Conservation (phyloP, 192 early-diverging fungal genomes). For the Phycomyces blakesleeanus region DNA sequence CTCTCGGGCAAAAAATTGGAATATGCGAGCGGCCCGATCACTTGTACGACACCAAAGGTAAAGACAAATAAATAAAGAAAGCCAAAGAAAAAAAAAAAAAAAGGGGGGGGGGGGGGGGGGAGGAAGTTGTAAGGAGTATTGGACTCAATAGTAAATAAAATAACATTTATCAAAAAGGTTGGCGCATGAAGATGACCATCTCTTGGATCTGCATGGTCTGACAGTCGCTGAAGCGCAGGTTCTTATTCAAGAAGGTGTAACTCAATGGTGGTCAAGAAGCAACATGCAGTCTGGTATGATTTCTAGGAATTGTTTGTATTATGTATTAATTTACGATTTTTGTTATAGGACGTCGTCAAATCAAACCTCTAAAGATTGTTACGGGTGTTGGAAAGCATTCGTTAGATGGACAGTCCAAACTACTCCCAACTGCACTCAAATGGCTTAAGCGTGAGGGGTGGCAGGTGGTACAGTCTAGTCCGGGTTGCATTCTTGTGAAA, state of each 20-base stretch:
- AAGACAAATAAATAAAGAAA: background rate
- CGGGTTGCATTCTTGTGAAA: conserved; percentile 53
- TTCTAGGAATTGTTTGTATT: background rate
- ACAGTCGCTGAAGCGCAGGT: conserved; percentile 57
- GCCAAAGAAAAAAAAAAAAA: conserved; percentile 1
- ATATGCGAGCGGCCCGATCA: conserved; percentile 52
- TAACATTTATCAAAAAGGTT: conserved; percentile 24
- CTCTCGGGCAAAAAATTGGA: conserved; percentile 45
- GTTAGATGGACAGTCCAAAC: conserved; percentile 45
- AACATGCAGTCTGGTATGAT: conserved; percentile 33
- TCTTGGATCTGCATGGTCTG: conserved; percentile 69
- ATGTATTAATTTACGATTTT: background rate
- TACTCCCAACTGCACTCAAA: conserved; percentile 49
- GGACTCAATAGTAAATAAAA: background rate
- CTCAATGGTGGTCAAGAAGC: conserved; percentile 52
- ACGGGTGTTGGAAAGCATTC: conserved; percentile 70
- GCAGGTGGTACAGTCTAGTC: conserved; percentile 44
- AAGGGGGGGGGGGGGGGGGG: background rate
- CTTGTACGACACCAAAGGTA: conserved; percentile 33
- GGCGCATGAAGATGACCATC: conserved; percentile 43
- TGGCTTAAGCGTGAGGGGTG: conserved; percentile 52
- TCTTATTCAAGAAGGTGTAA: conserved; percentile 54
- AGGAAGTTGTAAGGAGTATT: background rate
- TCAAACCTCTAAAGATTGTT: conserved; percentile 56
- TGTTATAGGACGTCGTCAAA: conserved; percentile 17